Base-by-base conservation (phyloP, 2,329 filamentous ascomycete species). In the Phaeophleospora eucalypticola region DNA sequence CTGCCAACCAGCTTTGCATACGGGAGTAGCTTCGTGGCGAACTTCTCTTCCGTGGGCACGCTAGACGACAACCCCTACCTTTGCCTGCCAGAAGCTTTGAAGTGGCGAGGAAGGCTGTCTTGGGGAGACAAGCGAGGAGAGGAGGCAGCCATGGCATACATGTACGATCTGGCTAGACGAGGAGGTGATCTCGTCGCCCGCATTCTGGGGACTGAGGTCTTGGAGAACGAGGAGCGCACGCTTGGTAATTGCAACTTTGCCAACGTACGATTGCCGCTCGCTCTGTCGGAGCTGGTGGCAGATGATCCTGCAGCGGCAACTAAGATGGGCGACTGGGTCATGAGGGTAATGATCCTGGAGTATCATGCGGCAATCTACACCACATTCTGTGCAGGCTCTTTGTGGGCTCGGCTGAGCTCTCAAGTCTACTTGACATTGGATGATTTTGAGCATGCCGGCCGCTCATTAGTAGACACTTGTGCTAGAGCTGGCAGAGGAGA, bases 1-100 rank as follows among this genome's bases (percentile, higher is more conserved):
- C 66, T 94, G 29, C 87, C 89, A 0, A 95, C 89, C 0, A 89
- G 84, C 32, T 86, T 89, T 65, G 86, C 87, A 0, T 95, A 87
- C 66, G 61, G 70, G 6, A 68, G 59, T 20, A 61, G 74, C 27
- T 52, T 46, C 56, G 61, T 48, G 10, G 69, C 68, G 59, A 83
- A 7, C 79, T 81, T 35, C 84, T 80, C 89, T 58, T 91, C 84
- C 52, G 76, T 85, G 2, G 88, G 86, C 9, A 94, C 89, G 0
- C 66, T 82, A 4, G 89, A 96, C 59, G 82, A 80, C 50, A 73
- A 80, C 3, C 79, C 87, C 0, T 91, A 84, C 54, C 71, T 89
- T 1, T 89, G 83, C 60, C 75, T 93, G 14, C 79, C 82, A 7
- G 81, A 86, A 7, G 82, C 85, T 0, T 71, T 95, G 18, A 69